Conservation (phyloP, 225 moss, liverwort and hornwort species). For the Takakia lepidozioides region DNA sequence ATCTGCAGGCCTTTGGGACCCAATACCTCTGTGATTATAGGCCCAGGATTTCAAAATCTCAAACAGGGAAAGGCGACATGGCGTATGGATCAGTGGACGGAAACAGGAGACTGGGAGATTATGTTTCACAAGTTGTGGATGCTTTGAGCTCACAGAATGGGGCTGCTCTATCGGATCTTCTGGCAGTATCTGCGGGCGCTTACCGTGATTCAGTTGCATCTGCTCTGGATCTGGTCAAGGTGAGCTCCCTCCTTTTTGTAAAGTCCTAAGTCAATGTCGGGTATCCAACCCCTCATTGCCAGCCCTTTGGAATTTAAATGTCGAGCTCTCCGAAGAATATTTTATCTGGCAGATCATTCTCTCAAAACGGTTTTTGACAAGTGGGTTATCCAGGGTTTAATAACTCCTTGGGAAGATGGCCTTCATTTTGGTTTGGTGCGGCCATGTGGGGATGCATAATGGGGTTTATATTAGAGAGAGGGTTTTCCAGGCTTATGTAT, state of each 20-base stretch:
- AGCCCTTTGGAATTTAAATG: not conserved
- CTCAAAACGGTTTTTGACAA: too few species aligned
- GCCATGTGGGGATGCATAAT: too few species aligned
- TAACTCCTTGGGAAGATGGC: not conserved
- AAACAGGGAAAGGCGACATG: too few species aligned
- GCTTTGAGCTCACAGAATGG: conserved; percentile 58
- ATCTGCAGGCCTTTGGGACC: too few species aligned
- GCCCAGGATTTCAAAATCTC: too few species aligned
- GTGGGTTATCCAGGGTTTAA: too few species aligned
- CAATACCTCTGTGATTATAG: too few species aligned
- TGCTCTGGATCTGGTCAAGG: conserved; percentile 63
- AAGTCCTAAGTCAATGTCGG: too few species aligned
- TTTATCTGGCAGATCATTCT: too few species aligned
- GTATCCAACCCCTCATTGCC: too few species aligned
- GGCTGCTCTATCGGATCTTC: conserved; percentile 32
- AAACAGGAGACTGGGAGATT: conserved; percentile 61
- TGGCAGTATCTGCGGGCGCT: conserved; percentile 50
- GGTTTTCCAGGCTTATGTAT: too few species aligned
- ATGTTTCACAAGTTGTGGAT: conserved; percentile 55
- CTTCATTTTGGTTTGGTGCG: not conserved
- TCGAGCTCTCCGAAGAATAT: not conserved
- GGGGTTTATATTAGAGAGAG: too few species aligned
- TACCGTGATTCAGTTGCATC: conserved; percentile 44
- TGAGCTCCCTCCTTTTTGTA: conserved; percentile 6
- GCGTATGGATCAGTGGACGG: conserved; percentile 58